Evolutionary conservation across 495 filamentous ascomycete genomes (phyloP), one percentile per base, ranked within the genome.

Genomic region (Letharia lupina): DNA sequence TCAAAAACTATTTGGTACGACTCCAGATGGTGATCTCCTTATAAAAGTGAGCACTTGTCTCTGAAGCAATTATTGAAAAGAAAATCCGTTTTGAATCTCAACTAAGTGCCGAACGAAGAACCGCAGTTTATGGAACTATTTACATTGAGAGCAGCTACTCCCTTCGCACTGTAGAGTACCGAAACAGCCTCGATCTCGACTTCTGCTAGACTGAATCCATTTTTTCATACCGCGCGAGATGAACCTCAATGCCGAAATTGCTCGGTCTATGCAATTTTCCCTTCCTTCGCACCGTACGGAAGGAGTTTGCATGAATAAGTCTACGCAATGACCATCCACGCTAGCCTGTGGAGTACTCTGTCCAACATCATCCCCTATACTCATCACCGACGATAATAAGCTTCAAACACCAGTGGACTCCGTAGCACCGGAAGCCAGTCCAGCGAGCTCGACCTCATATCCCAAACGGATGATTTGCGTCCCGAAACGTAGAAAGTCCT

Each of bases 111-210:
- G 35, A 52, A 60, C 20, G 3, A 57, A 65, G 33, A 35, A 40
- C 23, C 48, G 52, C 63, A 18, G 7, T 40, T 23, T 28, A 60
- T 45, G 56, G 18, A 40, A 44, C 16, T 65, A 60, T 60, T 28
- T 65, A 65, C 63, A 60, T 60, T 65, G 52, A 45, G 45, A 33
- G 52, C 18, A 33, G 56, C 40, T 42, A 33, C n/a, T 23, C 31
- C 35, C n/a, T 40, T 39, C 44, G 16, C 0, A n/a, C 35, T 23
- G 23, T 28, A 28, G 23, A 28, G 15, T 23, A 39, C 15, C 31
- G 40, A 64, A 31, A 15, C 47, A 56, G 39, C 23, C 48, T 28
- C 23, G 23, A 52, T 12, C n/a, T 52, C 54, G 33, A 37, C 54
- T 37, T 37, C 33, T 10, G 33, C 54, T n/a, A 57, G 1, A 37